Base-by-base conservation (phyloP, 768 basidiomycete species). In the Candolleomyces aberdarensis region DNA sequence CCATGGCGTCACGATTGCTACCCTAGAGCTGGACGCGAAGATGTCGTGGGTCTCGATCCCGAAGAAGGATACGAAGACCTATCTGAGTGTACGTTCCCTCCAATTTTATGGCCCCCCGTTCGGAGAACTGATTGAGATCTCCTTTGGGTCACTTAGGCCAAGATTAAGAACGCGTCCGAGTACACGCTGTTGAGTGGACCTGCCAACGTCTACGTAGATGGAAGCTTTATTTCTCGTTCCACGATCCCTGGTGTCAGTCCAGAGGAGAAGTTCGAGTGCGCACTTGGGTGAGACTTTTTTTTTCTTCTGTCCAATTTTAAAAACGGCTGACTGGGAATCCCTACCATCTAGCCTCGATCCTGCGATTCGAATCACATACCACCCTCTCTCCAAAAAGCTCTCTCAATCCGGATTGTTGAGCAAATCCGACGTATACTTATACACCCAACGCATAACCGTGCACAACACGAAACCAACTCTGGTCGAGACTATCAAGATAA, bases 121-220 rank as follows among this genome's bases (percentile, higher is more conserved):
- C 44, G 44, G 44, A 46, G 15, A 8, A 46, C 44, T 46, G 44
- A 46, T 20, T 7, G 14, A 17, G 44, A 7, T 17, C 15, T 46
- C 15, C 14, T 46, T 46, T 1, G 7, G 10, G 6, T 46, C 19
- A 3, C 53, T 5, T 48, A 78, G 78, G 75, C 76, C 0, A 72
- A 71, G 36, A 73, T 80, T 8, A 71, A 68, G 56, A 80, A 80
- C 60, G 68, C 70, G 1, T 78, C 77, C 0, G 73, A 78, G 41
- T 78, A 74, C 52, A 71, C 75, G 0, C 65, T 80, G 8, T 64
- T 79, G 14, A 62, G 59, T 2, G 79, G 79, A 0, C 63, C 57
- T 0, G 75, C 74, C 0, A 78, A 71, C 54, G 69, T 79, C 31
- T 78, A 76, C 58, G 75, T 80, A 2, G 75, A 80, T 57, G 77